phyloP scores from a whole-genome alignment of 257 asterid species.

The Solanum appendiculatum region DNA sequence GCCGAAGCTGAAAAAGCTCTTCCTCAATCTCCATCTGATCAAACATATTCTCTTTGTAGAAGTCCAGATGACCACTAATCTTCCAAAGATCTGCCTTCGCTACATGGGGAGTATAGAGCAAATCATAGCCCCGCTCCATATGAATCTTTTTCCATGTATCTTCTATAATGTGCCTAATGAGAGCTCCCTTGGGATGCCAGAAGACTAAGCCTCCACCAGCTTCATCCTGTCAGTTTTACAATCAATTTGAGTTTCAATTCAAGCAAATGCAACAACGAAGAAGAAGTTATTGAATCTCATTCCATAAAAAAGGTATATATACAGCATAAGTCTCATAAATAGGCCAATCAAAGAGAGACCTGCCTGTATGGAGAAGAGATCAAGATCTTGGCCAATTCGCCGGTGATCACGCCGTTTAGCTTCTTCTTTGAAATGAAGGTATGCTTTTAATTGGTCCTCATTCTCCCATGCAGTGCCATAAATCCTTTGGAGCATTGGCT shows the following conservation, averaged over 20 bases:
- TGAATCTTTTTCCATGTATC: constrained; percentile 86
- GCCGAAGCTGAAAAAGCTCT: constrained; percentile 95
- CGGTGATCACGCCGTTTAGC: constrained; percentile 98
- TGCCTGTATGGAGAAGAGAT: constrained; percentile 94
- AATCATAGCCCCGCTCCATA: constrained; percentile 72
- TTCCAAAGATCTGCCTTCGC: constrained; percentile 97
- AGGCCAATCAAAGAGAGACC: neutral
- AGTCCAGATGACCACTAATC: constrained; percentile 92
- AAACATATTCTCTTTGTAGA: constrained; percentile 91
- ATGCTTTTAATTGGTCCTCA: constrained; percentile 84
- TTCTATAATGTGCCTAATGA: constrained; percentile 80
- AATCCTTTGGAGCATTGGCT: constrained; percentile 91
- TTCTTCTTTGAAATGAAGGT: constrained; percentile 86
- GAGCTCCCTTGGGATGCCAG: constrained; percentile 99
- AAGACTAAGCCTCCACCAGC: constrained; percentile 99
- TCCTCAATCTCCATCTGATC: constrained; percentile 89
- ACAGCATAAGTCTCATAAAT: neutral
- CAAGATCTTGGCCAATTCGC: constrained; percentile 92
- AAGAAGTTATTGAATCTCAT: neutral
- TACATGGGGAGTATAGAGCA: constrained; percentile 91
- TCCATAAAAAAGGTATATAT: neutral
- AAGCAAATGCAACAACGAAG: neutral
- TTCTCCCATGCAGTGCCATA: constrained; percentile 99
- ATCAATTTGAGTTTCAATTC: constrained; percentile 10
- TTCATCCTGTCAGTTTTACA: constrained; percentile 62